Conservation (phyloP, 2,329 filamentous ascomycete species). For the Grosmannia serpens region DNA sequence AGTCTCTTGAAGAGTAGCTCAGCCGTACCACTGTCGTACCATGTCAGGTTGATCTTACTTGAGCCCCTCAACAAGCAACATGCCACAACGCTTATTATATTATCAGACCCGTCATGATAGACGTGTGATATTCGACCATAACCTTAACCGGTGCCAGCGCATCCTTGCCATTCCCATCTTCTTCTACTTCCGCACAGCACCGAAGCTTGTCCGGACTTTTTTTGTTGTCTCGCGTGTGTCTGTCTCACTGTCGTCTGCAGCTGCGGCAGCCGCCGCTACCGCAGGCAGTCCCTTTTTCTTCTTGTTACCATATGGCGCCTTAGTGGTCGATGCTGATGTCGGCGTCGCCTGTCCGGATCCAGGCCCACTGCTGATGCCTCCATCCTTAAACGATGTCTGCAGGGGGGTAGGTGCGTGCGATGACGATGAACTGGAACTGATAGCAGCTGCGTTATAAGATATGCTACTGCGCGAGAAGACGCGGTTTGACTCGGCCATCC, state of each 20-base stretch:
- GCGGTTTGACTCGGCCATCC: constrained; percentile 56
- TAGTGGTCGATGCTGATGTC: constrained; percentile 36
- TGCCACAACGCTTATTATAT: too few species aligned
- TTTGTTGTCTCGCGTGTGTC: constrained; percentile 38
- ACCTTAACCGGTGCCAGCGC: background rate
- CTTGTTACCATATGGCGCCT: constrained; percentile 37
- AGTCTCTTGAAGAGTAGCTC: too few species aligned
- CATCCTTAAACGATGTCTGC: constrained; percentile 38
- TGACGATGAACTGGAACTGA: constrained; percentile 27
- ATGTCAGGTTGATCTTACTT: too few species aligned
- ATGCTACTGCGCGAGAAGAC: constrained; percentile 61
- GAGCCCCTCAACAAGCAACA: too few species aligned
- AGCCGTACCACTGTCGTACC: too few species aligned
- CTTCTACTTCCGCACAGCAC: constrained; percentile 34
- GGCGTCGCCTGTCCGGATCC: constrained; percentile 44
- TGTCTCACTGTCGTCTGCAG: constrained; percentile 43
- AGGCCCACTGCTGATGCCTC: constrained; percentile 15
- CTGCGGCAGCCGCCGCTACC: constrained; percentile 13
- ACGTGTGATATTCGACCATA: too few species aligned
- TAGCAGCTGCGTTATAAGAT: constrained; percentile 39
- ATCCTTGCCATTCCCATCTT: background rate
- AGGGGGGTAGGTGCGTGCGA: constrained; percentile 43
- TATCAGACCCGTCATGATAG: too few species aligned
- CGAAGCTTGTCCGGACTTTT: constrained; percentile 48
- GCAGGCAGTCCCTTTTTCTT: constrained; percentile 32